Evolutionary conservation across 228 moss, liverwort and hornwort genomes (phyloP), one percentile per base, ranked within the genome.

Genomic region (Sphagnum fallax): DNA sequence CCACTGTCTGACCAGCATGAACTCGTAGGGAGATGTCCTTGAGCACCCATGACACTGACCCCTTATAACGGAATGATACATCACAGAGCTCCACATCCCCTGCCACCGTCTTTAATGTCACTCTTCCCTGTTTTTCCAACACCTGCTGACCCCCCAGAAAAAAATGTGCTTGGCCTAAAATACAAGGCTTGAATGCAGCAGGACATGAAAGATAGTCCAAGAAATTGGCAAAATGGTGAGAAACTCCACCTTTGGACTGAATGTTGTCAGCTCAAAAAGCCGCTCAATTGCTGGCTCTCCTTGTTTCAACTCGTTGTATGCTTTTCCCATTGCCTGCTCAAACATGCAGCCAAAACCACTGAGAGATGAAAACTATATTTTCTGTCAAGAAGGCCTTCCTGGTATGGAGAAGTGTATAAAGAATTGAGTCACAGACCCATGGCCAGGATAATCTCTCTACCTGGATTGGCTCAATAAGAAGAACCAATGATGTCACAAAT

Each of bases 231-330:
- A 32, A 32, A 32, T 32, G 32, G 32, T 32, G 32, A 32, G 32
- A 2, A 32, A 32, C 32, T 32, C 32, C 72, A 89, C 93, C 78
- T 78, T 79, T 16, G 80, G 63, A 70, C 65, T 66, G 67, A 72
- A 79, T 67, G 72, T 77, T 68, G 89, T 90, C 83, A 93, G 64
- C 67, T 92, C 93, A 67, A 93, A 92, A 50, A 98, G 88, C 62
- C 97, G 78, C 72, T 98, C 97, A 49, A 98, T 90, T 9, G 91
- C 90, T 67, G 97, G 97, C 71, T 98, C 97, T 68, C 97, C 97
- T 85, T 93, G 91, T 67, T 98, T 98, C 64, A 92, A 71, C 63
- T 98, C 97, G 74, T 98, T 98, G 71, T 89, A 98, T 16, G 97
- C 97, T 78, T 88, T 91, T 18, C 93, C 97, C 76, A 90, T 84